A percentile compares a stretch with the other conserved stretches of the same genome.
These are phyloP conservation scores for Trichomonascaceae sp. DNA, from an alignment of 1,139 yeast species.

Conservation along the genomic window DNA sequence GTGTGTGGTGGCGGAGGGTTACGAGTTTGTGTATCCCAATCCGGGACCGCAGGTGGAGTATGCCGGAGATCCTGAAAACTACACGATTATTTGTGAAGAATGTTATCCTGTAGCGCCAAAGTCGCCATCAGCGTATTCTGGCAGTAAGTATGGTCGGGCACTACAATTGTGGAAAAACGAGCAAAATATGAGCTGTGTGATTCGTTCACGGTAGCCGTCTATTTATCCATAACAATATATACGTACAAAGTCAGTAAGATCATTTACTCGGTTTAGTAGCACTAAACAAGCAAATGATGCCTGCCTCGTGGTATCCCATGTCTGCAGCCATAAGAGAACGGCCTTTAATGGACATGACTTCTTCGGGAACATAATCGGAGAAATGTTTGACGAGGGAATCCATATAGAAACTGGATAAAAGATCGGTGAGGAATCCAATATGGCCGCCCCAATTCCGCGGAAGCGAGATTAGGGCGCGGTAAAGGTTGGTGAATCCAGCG, in stretches of 20 bases:
- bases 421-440: constrained; percentile 21
- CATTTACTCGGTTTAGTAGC: constrained; percentile 12
- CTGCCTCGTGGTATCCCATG: constrained; percentile 9
- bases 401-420: constrained; percentile 18
- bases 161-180: neutral
- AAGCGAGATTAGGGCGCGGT: constrained; percentile 16
- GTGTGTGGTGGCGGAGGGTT: constrained; percentile 15
- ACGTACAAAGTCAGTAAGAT: no score
- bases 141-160: neutral
- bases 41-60: constrained; percentile 15
- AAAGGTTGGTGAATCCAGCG: constrained; percentile 23
- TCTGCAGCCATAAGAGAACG: constrained; percentile 6
- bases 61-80: constrained; percentile 13
- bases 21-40: constrained; percentile 16
- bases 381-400: constrained; percentile 18
- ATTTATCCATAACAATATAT: neutral
- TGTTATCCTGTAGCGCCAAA: constrained; percentile 3
- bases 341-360: constrained; percentile 9
- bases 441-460: constrained; percentile 26
- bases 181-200: neutral
- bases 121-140: neutral
- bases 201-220: neutral
- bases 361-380: constrained; percentile 16
- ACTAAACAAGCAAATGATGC: constrained; percentile 12
- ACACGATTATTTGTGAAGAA: constrained; percentile 11